Conservation (phyloP, 2,329 filamentous ascomycete genomes). For the Zalaria sp. region DNA sequence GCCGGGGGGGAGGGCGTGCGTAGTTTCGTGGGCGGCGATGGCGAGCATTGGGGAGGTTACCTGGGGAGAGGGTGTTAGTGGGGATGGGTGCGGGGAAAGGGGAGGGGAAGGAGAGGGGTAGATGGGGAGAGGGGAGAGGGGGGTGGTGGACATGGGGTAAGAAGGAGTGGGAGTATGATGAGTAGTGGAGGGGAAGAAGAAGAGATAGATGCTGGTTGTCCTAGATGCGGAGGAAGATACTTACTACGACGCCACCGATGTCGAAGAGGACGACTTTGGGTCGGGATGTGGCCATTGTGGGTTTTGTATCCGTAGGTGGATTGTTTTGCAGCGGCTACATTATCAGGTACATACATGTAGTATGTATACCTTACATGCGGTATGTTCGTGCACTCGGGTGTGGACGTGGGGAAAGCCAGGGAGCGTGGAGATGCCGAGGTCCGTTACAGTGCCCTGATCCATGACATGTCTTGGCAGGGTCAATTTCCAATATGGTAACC, state of each 20-base stretch:
- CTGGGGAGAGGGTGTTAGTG: constrained; percentile 31
- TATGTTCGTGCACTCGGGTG: no score
- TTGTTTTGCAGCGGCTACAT: no score
- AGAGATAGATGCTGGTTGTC: background rate
- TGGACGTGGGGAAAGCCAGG: no score
- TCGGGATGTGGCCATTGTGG: constrained; percentile 7
- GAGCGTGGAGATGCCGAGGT: no score
- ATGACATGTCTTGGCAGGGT: no score
- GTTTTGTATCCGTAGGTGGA: background rate
- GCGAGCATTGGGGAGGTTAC: constrained; percentile 84
- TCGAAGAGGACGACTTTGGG: constrained; percentile 80
- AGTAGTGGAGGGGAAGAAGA: no score
- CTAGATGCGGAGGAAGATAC: constrained; percentile 23
- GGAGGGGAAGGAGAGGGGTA: constrained; percentile 4
- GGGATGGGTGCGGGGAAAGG: background rate
- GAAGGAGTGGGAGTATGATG: background rate
- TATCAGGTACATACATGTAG: no score
- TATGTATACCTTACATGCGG: no score
- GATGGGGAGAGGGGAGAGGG: background rate
- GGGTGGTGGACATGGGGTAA: background rate
- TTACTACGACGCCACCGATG: constrained; percentile 91
- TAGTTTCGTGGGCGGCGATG: constrained; percentile 78
- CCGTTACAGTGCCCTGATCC: no score
- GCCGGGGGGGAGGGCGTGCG: constrained; percentile 63
- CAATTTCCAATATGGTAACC: no score